These are phyloP conservation scores for Fusarium foetens DNA, from an alignment of 2,329 filamentous ascomycete genomes.

Conservation along the genomic window DNA sequence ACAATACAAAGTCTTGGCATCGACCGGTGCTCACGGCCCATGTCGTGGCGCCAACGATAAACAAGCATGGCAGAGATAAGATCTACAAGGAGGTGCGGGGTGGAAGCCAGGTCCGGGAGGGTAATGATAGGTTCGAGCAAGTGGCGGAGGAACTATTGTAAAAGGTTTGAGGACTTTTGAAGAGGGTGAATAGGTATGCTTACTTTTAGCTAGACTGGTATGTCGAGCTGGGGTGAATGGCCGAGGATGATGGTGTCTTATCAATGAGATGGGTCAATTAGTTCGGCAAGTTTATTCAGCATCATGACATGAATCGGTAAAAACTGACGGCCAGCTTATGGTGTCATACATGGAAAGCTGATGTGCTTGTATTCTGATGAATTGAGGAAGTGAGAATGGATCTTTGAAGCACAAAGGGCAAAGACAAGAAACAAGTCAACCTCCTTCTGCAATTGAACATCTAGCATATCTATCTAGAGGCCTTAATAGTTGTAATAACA, in stretches of 20 bases:
- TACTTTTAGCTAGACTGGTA: not conserved
- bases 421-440: too few species aligned
- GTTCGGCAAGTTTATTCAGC: not conserved
- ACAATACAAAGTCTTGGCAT: conserved; percentile 32
- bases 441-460: not conserved
- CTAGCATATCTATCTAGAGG: not conserved
- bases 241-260: not conserved
- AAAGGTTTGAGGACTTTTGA: not conserved
- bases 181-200: not conserved
- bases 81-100: conserved; percentile 22
- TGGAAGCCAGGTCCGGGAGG: conserved; percentile 9
- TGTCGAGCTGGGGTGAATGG: not conserved
- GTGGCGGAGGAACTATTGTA: conserved; percentile 40
- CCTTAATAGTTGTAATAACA: not conserved
- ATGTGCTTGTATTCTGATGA: not conserved
- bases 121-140: conserved; percentile 27
- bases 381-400: too few species aligned
- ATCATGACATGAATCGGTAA: not conserved
- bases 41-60: conserved; percentile 18
- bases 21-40: conserved; percentile 20
- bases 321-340: not conserved
- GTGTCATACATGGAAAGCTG: accelerated
- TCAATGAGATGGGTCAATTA: not conserved
- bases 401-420: too few species aligned
- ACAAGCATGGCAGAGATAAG: conserved; percentile 18